These are phyloP conservation scores for Sideroxylon spinosum DNA, from an alignment of 179 eudicot species.

Conservation along the genomic window DNA sequence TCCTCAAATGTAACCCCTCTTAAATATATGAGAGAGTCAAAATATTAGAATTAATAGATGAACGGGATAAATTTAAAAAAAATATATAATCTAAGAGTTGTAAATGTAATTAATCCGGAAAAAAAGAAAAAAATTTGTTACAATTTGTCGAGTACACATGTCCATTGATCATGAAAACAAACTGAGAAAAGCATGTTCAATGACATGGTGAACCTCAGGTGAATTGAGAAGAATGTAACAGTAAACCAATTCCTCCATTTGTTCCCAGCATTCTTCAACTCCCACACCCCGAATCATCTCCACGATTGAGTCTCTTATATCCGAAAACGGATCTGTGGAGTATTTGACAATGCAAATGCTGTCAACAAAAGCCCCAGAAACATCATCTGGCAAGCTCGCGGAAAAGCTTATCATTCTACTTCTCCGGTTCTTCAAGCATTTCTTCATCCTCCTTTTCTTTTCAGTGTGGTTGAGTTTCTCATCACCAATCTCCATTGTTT, in stretches of 20 bases:
- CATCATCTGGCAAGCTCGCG: conserved; percentile 56
- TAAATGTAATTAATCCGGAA: no score
- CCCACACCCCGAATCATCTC: conserved; percentile 48
- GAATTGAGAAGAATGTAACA: conserved; percentile 67
- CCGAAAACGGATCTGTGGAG: conserved; percentile 45
- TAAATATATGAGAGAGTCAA: no score
- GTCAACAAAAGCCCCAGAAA: conserved; percentile 39
- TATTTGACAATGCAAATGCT: conserved; percentile 53
- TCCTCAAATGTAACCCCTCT: no score
- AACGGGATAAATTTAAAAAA: no score
- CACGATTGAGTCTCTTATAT: conserved; percentile 45
- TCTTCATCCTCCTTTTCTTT: conserved; percentile 16
- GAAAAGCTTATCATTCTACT: conserved; percentile 59
- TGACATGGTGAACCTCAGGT: conserved; percentile 41
- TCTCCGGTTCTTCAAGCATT: neutral
- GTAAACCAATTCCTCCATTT: conserved; percentile 68
- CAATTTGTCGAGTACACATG: no score
- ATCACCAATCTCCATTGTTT: conserved; percentile 15
- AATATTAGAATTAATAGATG: no score
- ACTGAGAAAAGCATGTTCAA: conserved; percentile 61
- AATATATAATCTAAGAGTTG: no score
- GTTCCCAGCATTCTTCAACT: conserved; percentile 43
- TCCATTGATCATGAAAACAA: conserved; percentile 7
- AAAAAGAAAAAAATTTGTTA: no score
- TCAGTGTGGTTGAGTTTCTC: neutral